Conservation (phyloP, 176 grass and related monocot species). For the Saccharum spontaneum region DNA sequence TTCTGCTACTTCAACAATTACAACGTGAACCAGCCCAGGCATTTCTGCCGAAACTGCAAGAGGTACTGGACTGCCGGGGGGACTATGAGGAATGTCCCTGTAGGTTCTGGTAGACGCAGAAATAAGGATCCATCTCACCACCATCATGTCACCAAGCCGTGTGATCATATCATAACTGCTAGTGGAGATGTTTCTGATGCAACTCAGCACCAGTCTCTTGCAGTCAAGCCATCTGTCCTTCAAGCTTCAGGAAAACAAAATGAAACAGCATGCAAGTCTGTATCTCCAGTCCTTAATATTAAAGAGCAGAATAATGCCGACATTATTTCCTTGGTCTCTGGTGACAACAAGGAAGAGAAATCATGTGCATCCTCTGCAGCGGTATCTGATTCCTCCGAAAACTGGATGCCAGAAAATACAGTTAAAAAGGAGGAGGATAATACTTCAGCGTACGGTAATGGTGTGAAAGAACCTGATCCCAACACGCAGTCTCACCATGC, state of each 20-base stretch:
- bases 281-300: conserved; percentile 33
- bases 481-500: conserved; percentile 36
- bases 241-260: conserved; percentile 29
- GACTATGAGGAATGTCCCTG: conserved; percentile 75
- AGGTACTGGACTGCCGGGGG: conserved; percentile 93
- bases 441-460: conserved; percentile 41
- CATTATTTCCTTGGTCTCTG: conserved; percentile 32
- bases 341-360: conserved; percentile 52
- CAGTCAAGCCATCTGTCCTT: conserved; percentile 16
- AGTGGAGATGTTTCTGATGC: conserved; percentile 33
- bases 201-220: conserved; percentile 40
- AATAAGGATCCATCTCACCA: conserved; percentile 58
- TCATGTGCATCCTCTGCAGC: conserved; percentile 45
- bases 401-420: conserved; percentile 30
- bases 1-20: conserved; percentile 98
- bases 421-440: conserved; percentile 39
- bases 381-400: conserved; percentile 36
- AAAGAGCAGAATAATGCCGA: conserved; percentile 44
- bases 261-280: conserved; percentile 42
- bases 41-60: conserved; percentile 83
- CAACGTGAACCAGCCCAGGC: conserved; percentile 87
- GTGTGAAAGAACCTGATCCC: conserved; percentile 29
- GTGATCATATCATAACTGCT: conserved; percentile 14
- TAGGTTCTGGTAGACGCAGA: conserved; percentile 78
- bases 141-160: conserved; percentile 46